A percentile compares a stretch with the other conserved stretches of the same genome.
phyloP scores from a whole-genome alignment of 106 monocot species.

The Dendrobium catenatum region DNA sequence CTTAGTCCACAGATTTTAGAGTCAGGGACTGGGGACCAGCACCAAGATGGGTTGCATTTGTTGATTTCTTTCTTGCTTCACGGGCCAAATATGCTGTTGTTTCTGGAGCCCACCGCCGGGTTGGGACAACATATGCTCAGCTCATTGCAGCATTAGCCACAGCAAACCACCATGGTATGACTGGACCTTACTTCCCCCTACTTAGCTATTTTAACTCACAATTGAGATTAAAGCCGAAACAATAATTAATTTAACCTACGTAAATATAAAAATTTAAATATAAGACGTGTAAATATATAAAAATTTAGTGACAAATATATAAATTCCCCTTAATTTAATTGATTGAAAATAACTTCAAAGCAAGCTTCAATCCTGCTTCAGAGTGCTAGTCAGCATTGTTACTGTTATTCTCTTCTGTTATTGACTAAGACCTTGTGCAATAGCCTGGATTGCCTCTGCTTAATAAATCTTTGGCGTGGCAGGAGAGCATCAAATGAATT shows the following conservation, averaged over 20 bases:
- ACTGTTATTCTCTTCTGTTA: no score
- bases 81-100: constrained; percentile 81
- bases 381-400: no score
- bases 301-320: no score
- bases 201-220: neutral
- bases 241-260: neutral
- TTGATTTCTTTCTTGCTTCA: constrained; percentile 95
- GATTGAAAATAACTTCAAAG: no score
- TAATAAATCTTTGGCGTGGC: neutral
- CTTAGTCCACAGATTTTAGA: constrained; percentile 48
- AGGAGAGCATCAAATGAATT: constrained; percentile 33
- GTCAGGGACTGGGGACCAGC: constrained; percentile 95
- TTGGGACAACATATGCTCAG: constrained; percentile 92
- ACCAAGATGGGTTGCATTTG: constrained; percentile 97
- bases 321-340: no score
- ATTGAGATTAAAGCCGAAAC: neutral
- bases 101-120: constrained; percentile 92
- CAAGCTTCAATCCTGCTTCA: no score
- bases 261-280: no score
- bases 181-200: neutral
- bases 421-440: no score
- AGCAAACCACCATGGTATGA: constrained; percentile 58
- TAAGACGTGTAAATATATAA: no score
- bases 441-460: no score
- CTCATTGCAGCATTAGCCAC: constrained; percentile 85